phyloP scores from a whole-genome alignment of 169 alveolate species.

The Plasmodium blacklocki region DNA sequence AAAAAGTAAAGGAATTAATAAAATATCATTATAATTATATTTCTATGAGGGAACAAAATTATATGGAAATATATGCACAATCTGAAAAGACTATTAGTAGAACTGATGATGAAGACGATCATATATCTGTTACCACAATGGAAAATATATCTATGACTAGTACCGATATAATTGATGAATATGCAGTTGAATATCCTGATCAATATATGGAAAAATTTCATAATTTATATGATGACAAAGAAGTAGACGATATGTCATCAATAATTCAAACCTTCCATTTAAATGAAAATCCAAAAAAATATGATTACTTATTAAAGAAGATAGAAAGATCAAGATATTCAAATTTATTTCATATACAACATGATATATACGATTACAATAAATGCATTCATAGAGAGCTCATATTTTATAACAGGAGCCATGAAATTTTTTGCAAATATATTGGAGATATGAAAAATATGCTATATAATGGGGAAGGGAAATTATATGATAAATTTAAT shows the following conservation, averaged over 20 bases:
- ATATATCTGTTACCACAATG: not conserved
- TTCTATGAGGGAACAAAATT: no score
- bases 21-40: constrained; percentile 6
- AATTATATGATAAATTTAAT: constrained; percentile 66
- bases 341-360: constrained; percentile 33
- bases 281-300: constrained; percentile 15
- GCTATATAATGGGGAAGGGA: constrained; percentile 71
- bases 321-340: constrained; percentile 57
- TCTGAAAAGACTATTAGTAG: constrained; percentile 3
- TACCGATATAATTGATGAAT: no score
- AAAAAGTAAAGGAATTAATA: constrained; percentile 42
- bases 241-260: no score
- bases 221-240: no score
- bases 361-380: not conserved
- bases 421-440: constrained; percentile 62
- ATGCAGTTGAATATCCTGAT: no score
- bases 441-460: constrained; percentile 66
- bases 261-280: no score
- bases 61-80: not conserved
- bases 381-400: constrained; percentile 37
- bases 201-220: no score
- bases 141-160: no score
- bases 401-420: constrained; percentile 60
- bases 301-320: constrained; percentile 26
- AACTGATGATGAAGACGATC: not conserved